Evolutionary conservation across 2,329 filamentous ascomycete genomes (phyloP).

Genomic region (Fusarium succisae): DNA sequence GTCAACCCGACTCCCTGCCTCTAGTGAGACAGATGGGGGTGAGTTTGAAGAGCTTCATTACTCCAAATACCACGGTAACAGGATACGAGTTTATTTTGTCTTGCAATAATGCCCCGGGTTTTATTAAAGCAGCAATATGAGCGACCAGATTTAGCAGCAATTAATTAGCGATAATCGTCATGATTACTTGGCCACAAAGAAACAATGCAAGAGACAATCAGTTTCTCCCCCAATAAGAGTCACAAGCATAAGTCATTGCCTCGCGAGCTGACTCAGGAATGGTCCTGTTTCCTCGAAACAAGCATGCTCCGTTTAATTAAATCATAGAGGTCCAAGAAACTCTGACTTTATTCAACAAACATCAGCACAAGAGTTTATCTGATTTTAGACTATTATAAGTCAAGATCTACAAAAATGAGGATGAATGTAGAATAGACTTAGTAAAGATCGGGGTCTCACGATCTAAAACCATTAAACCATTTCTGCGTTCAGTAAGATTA

Average conservation of each 20-base stretch:
- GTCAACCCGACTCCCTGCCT: constrained; percentile 18
- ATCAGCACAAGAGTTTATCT: not conserved
- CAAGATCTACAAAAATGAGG: not conserved
- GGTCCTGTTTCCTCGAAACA: not conserved
- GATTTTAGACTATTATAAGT: not conserved
- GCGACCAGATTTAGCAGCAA: not conserved
- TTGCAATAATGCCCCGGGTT: constrained; percentile 1
- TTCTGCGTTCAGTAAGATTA: not conserved
- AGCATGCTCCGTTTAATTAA: constrained; percentile 5
- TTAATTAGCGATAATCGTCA: not conserved
- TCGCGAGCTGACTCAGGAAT: constrained; percentile 6
- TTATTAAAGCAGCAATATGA: not conserved
- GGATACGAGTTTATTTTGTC: not conserved
- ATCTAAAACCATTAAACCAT: not conserved
- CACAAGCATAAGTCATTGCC: not conserved
- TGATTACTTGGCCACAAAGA: not conserved
- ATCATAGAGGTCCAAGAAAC: not conserved
- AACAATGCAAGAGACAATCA: constrained; percentile 1
- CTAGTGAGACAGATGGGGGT: constrained; percentile 19
- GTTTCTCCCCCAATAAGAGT: not conserved
- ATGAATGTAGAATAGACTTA: not conserved
- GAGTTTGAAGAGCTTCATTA: not conserved
- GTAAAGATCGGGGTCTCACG: not conserved
- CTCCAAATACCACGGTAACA: constrained; percentile 15
- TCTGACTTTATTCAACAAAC: not conserved